A percentile compares a stretch with the other conserved stretches of the same genome.
These are phyloP conservation scores for Hawksworthiomyces lignivorus DNA, from an alignment of 2,329 filamentous ascomycete species.

Conservation along the genomic window DNA sequence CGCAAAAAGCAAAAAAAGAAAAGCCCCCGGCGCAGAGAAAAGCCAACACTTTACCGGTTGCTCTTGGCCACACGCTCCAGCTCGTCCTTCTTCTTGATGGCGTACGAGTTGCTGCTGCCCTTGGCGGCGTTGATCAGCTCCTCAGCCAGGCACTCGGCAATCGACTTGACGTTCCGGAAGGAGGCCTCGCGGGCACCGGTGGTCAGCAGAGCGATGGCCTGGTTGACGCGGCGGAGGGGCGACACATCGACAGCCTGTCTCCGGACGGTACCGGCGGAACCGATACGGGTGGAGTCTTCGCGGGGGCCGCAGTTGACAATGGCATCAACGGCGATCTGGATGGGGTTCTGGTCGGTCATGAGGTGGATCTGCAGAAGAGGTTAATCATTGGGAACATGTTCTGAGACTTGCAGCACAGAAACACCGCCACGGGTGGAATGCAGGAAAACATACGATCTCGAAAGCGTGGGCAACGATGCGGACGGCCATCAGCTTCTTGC, in stretches of 20 bases:
- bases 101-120: constrained; percentile 99
- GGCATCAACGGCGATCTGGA: constrained; percentile 98
- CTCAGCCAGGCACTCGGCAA: constrained; percentile 98
- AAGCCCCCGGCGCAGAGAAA: too few relatives aligned
- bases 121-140: constrained; percentile 99
- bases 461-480: constrained; percentile 98
- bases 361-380: constrained; percentile 72
- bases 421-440: too few relatives aligned
- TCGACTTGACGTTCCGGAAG: constrained; percentile 99
- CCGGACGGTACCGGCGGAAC: constrained; percentile 98
- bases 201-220: constrained; percentile 97
- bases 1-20: constrained; percentile 3
- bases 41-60: constrained; percentile 77
- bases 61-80: constrained; percentile 99
- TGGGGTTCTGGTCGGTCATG: constrained; percentile 99
- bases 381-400: not conserved
- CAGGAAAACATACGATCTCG: constrained; percentile 84
- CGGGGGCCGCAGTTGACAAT: constrained; percentile 99
- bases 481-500: constrained; percentile 99
- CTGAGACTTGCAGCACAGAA: not conserved
- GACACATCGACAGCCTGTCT: constrained; percentile 99
- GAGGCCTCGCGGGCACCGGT: constrained; percentile 97
- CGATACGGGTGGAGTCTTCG: constrained; percentile 99
- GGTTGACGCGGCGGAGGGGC: constrained; percentile 98
- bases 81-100: constrained; percentile 99